These are phyloP conservation scores for Podaxis sp. DNA, from an alignment of 768 basidiomycete genomes.

Conservation along the genomic window DNA sequence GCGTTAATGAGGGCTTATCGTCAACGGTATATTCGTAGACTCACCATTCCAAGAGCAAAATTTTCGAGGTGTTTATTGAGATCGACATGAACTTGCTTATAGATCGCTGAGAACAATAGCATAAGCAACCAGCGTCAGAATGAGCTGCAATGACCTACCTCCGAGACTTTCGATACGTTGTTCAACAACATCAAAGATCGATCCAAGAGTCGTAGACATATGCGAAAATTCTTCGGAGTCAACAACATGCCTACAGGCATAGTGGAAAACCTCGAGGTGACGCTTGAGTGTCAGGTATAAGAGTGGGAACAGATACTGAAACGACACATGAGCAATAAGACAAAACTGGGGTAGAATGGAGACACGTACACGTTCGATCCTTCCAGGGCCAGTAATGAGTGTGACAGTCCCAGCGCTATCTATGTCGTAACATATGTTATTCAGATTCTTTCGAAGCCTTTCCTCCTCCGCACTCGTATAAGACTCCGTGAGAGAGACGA, in stretches of 20 bases:
- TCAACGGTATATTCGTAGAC: neutral
- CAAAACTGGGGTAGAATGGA: neutral
- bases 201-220: conserved; percentile 31
- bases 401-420: conserved; percentile 20
- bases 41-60: conserved; percentile 38
- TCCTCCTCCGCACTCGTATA: conserved; percentile 16
- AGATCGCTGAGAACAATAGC: conserved; percentile 26
- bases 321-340: neutral
- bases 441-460: conserved; percentile 18
- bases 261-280: conserved; percentile 21
- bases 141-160: conserved; percentile 22
- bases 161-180: conserved; percentile 33
- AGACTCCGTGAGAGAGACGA: conserved; percentile 12
- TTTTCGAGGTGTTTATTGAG: conserved; percentile 34
- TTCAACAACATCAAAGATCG: conserved; percentile 30
- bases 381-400: conserved; percentile 18
- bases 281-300: conserved; percentile 21
- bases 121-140: neutral
- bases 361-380: conserved; percentile 22
- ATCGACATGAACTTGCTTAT: conserved; percentile 36
- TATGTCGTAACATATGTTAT: conserved; percentile 19
- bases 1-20: no score
- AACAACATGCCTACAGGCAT: conserved; percentile 35
- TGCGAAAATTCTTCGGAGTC: conserved; percentile 32
- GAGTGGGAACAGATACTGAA: conserved; percentile 24